A percentile compares a stretch with the other conserved stretches of the same genome.
Evolutionary conservation across 768 basidiomycete species (phyloP).

Genomic region (Leccinum broughii): DNA sequence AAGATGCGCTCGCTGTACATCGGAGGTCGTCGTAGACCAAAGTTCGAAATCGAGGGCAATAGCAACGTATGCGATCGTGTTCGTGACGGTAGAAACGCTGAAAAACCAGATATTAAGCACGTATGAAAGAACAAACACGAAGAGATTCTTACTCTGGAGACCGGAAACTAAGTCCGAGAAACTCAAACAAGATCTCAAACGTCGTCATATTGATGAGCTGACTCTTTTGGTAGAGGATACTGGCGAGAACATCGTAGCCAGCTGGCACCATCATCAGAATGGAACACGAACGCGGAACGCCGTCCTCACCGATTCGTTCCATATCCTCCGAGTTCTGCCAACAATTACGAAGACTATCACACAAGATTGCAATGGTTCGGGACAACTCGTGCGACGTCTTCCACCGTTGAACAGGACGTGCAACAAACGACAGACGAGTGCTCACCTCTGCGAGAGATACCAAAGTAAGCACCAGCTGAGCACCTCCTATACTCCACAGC

Average conservation of each 20-base stretch:
- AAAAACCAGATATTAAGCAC: constrained; percentile 2
- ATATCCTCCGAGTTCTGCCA: constrained; percentile 97
- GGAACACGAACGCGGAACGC: background rate
- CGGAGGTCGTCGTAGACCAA: constrained; percentile 71
- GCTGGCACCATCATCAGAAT: constrained; percentile 42
- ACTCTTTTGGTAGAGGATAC: constrained; percentile 70
- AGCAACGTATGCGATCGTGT: constrained; percentile 76
- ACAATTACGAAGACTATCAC: constrained; percentile 75
- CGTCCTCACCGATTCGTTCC: constrained; percentile 76
- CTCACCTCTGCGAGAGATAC: constrained; percentile 75
- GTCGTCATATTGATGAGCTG: constrained; percentile 75
- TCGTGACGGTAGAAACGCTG: constrained; percentile 77
- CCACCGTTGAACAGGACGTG: background rate
- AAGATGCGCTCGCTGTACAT: constrained; percentile 77
- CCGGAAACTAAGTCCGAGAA: constrained; percentile 81
- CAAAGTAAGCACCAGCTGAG: constrained; percentile 67
- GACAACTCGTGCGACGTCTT: constrained; percentile 80
- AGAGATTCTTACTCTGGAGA: constrained; percentile 64
- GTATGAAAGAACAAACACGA: background rate
- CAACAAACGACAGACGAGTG: background rate
- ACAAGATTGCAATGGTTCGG: constrained; percentile 66
- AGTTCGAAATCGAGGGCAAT: constrained; percentile 90
- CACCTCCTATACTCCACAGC: constrained; percentile 83
- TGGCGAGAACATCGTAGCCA: constrained; percentile 85
- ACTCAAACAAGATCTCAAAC: constrained; percentile 83